Conservation (phyloP, 345 rosid genomes). For the Rhizophora mangle region DNA sequence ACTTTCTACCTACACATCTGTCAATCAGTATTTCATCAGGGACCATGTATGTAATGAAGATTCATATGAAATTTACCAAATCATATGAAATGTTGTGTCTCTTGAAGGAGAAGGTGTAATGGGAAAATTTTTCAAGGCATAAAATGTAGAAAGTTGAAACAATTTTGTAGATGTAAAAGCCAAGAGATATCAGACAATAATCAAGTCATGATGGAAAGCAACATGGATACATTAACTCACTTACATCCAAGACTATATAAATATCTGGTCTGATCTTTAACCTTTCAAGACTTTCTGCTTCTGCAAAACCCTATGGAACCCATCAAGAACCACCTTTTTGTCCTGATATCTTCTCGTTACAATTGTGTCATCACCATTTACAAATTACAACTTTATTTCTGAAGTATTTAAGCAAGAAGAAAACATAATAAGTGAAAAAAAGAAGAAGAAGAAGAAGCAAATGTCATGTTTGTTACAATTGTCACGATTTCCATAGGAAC, state of each 20-base stretch:
- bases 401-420: constrained; percentile 3
- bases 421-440: neutral
- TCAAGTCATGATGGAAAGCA: neutral
- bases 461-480: constrained; percentile 38
- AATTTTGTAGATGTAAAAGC: neutral
- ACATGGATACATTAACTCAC: constrained; percentile 14
- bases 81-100: too few species aligned
- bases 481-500: constrained; percentile 83
- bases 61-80: neutral
- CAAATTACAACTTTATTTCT: constrained; percentile 13
- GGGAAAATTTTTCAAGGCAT: neutral
- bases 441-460: neutral
- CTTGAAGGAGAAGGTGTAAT: neutral
- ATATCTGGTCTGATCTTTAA: constrained; percentile 69
- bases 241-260: constrained; percentile 63
- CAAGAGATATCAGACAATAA: constrained; percentile 2
- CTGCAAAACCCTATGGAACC: constrained; percentile 70
- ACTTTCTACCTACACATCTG: constrained; percentile 85
- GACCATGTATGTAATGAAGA: constrained; percentile 6
- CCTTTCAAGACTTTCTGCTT: constrained; percentile 73
- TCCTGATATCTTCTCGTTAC: constrained; percentile 61
- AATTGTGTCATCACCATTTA: constrained; percentile 64
- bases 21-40: constrained; percentile 75
- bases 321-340: constrained; percentile 85
- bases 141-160: neutral